Conservation (phyloP, 2,329 filamentous ascomycete genomes). For the Penicillium sp. region DNA sequence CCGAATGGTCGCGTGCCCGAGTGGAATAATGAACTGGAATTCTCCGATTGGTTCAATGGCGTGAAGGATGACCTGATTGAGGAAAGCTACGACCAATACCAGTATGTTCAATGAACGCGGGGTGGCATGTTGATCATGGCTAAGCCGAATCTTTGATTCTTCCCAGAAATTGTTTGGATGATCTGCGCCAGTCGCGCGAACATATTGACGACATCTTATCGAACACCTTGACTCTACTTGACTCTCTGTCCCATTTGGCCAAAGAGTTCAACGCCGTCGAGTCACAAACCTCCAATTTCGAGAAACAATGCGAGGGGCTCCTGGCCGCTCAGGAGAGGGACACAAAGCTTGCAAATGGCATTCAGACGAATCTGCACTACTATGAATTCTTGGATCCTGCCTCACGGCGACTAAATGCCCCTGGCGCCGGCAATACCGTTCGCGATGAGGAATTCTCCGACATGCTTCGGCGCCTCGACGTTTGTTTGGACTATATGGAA, state of each 20-base stretch:
- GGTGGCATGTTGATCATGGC: constrained; percentile 7
- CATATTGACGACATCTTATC: constrained; percentile 78
- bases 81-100: constrained; percentile 81
- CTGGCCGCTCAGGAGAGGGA: constrained; percentile 79
- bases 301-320: constrained; percentile 86
- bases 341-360: constrained; percentile 75
- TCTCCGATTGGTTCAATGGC: constrained; percentile 60
- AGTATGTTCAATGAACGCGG: constrained; percentile 54
- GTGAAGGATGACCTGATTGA: constrained; percentile 71
- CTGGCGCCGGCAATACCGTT: constrained; percentile 82
- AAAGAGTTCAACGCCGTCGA: constrained; percentile 87
- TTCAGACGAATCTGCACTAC: constrained; percentile 88
- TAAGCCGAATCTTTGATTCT: constrained; percentile 11
- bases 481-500: constrained; percentile 91
- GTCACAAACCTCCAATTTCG: constrained; percentile 87
- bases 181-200: constrained; percentile 75
- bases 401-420: constrained; percentile 86
- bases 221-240: constrained; percentile 75
- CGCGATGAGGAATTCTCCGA: constrained; percentile 82
- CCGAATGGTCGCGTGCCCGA: constrained; percentile 13
- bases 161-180: constrained; percentile 72
- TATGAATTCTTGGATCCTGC: constrained; percentile 92
- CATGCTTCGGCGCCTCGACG: constrained; percentile 83
- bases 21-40: constrained; percentile 57
- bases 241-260: constrained; percentile 75